phyloP scores from a whole-genome alignment of 2,329 filamentous ascomycete genomes.

The Sarocladium brachiariae region DNA sequence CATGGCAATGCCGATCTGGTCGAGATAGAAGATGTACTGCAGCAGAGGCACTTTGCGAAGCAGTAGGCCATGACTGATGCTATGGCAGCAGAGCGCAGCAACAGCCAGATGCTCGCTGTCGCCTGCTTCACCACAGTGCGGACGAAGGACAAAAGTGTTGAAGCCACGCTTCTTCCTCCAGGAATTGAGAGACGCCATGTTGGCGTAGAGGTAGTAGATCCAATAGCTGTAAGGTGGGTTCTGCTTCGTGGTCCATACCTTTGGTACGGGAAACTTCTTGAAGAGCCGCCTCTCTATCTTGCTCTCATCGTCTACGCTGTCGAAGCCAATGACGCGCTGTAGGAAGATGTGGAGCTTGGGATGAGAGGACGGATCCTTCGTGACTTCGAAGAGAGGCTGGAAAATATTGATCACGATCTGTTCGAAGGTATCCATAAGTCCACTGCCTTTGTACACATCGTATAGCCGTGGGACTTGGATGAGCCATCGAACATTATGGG shows the following conservation, averaged over 20 bases:
- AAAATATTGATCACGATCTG: conserved; percentile 89
- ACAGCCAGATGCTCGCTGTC: conserved; percentile 95
- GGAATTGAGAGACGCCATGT: conserved; percentile 84
- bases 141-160: conserved; percentile 88
- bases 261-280: conserved; percentile 88
- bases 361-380: conserved; percentile 75
- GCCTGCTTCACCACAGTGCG: conserved; percentile 93
- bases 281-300: conserved; percentile 92
- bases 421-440: conserved; percentile 82
- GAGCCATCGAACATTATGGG: conserved; percentile 94
- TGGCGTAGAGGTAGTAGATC: conserved; percentile 96
- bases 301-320: conserved; percentile 97
- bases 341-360: conserved; percentile 93
- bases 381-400: conserved; percentile 89
- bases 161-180: conserved; percentile 89
- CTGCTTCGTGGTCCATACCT: conserved; percentile 82
- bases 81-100: conserved; percentile 86
- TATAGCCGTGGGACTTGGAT: conserved; percentile 92
- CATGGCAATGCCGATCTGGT: conserved; percentile 98
- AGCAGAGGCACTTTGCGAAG: conserved; percentile 89
- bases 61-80: conserved; percentile 90
- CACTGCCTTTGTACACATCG: conserved; percentile 88
- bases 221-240: conserved; percentile 99
- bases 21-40: conserved; percentile 96
- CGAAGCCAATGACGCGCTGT: conserved; percentile 91